Base-by-base conservation (phyloP, 2,329 filamentous ascomycete species). In the Neoscytalidium dimidiatum region DNA sequence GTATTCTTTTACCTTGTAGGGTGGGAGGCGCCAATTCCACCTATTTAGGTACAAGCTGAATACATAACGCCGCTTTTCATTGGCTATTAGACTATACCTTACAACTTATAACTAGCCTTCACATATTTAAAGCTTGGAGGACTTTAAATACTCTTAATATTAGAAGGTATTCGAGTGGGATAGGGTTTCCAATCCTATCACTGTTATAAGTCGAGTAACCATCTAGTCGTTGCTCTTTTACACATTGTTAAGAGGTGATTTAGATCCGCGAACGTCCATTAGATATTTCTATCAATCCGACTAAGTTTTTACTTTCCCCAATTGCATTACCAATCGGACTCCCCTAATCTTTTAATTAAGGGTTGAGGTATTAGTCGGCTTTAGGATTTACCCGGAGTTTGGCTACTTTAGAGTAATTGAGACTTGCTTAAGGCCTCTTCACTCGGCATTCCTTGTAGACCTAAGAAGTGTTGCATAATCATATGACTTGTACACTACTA, bases 201-300 rank as follows among this genome's bases (percentile, higher is more conserved):
- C n/a, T n/a, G 70, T 38, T 38, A 38, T 38, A 38, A 38, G 35
- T 9, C 11, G 35, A 38, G n/a, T 38, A 38, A 38, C 35, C 35
- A n/a, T n/a, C n/a, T n/a, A n/a, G n/a, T n/a, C n/a, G n/a, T n/a
- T n/a, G n/a, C n/a, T n/a, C n/a, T n/a, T n/a, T n/a, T n/a, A n/a
- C n/a, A n/a, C n/a, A n/a, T n/a, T n/a, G n/a, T n/a, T n/a, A n/a
- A 41, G 38, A 41, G 38, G 38, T 41, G 38, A 41, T 41, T 41
- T 41, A 41, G 38, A 41, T 41, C 38, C 38, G 38, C 38, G 38
- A 41, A 41, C 38, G 38, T 41, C 38, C 38, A 41, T 41, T 41
- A n/a, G 14, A n/a, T 41, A 13, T 41, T 41, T 41, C 38, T 13
- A 41, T n/a, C 38, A n/a, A 41, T 13, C 13, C n/a, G n/a, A n/a